These are phyloP conservation scores for Wickerhamiella siamensis DNA, from an alignment of 805 yeast genomes.

Conservation along the genomic window DNA sequence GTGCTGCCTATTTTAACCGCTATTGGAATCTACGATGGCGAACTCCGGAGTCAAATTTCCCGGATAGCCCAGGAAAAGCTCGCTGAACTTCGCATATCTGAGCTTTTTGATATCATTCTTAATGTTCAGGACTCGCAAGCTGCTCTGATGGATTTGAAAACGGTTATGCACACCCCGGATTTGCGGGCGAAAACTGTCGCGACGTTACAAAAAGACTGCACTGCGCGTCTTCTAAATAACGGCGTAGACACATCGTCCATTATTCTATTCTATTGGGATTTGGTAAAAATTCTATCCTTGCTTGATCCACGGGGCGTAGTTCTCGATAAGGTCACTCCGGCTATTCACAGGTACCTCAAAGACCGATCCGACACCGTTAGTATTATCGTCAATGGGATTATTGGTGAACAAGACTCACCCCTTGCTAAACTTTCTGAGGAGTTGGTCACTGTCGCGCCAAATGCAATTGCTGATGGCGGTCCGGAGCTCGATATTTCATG, in stretches of 20 bases:
- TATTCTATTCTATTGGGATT: conserved; percentile 50
- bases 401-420: conserved; percentile 31
- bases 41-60: not conserved
- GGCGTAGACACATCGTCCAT: conserved; percentile 69
- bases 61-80: conserved; percentile 3
- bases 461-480: conserved; percentile 20
- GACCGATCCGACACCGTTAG: conserved; percentile 61
- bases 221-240: conserved; percentile 47
- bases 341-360: conserved; percentile 56
- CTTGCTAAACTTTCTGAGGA: conserved; percentile 43
- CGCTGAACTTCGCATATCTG: conserved; percentile 35
- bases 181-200: conserved; percentile 42
- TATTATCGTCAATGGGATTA: conserved; percentile 55
- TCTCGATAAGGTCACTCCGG: conserved; percentile 61
- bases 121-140: conserved; percentile 38
- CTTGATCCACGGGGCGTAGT: conserved; percentile 83
- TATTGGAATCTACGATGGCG: not conserved
- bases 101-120: conserved; percentile 44
- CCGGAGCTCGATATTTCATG: conserved; percentile 41
- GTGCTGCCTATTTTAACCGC: not conserved
- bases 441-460: conserved; percentile 22
- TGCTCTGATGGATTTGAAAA: conserved; percentile 45
- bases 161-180: conserved; percentile 32
- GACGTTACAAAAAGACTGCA: conserved; percentile 34
- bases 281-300: conserved; percentile 54